Conservation (phyloP, 2,329 filamentous ascomycete species). For the Sclerotinia nivalis region DNA sequence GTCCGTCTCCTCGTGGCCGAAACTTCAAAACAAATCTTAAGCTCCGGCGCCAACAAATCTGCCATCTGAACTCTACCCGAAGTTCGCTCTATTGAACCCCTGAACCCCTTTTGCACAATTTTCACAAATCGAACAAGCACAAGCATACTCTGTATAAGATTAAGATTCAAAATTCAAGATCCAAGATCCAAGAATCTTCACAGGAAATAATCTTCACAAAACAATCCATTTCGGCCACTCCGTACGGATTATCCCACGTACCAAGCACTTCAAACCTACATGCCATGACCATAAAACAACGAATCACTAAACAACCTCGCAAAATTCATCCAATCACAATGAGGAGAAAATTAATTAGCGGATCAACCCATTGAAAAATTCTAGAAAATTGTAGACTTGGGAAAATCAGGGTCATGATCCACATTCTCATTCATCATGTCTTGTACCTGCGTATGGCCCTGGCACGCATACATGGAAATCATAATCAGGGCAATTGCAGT, state of each 20-base stretch:
- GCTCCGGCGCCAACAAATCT: neutral
- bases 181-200: neutral
- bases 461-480: neutral
- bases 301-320: neutral
- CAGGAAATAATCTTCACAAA: neutral
- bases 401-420: constrained; percentile 15
- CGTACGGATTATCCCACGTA: constrained; percentile 1
- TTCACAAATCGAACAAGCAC: neutral
- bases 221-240: constrained; percentile 8
- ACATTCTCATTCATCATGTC: neutral
- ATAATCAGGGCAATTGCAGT: neutral
- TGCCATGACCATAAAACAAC: neutral
- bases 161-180: neutral
- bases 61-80: neutral
- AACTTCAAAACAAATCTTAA: neutral
- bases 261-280: neutral
- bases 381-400: constrained; percentile 5
- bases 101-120: neutral
- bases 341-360: neutral
- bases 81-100: neutral
- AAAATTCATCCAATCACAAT: neutral
- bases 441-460: constrained; percentile 15
- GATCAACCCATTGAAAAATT: constrained; percentile 2
- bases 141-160: neutral
- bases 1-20: neutral